Base-by-base conservation (phyloP, 148 eudicot genomes). In the Silene conica region DNA sequence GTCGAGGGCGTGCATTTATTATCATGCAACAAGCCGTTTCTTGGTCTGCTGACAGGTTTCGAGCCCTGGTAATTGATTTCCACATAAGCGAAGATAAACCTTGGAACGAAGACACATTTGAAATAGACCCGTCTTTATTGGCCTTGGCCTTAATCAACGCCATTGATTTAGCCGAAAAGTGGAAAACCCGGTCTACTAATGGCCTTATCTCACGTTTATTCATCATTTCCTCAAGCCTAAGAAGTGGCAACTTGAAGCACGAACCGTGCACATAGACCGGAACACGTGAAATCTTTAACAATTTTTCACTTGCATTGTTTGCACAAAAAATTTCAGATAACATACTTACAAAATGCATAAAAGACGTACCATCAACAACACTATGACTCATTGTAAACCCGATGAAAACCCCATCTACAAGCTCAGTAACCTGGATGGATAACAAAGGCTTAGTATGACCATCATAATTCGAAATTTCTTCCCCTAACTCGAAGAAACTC, bases 71-170 rank as follows among this genome's bases (percentile, higher is more conserved):
- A 50, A 93, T 90, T 7, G 90, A 77, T 15, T 86, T 81, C 98
- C 98, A 90, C 5, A 93, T 75, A 75, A 84, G 85, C 12, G 90
- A 88, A 19, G 79, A 59, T 3, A 93, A 81, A 14, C 93, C 88
- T 61, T 87, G 93, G 56, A 90, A 93, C 0, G 92, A 89, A 2
- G 93, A 93, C 19, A 93, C 83, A 69, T 83, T 82, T 1, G n/a
- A 18, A 18, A 15, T 34, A 1, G 72, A 22, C n/a, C 23, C 34
- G 72, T 74, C 63, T 26, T 71, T 59, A 46, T 92, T 92, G 0
- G 80, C 73, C 26, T 59, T 10, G 26, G 62, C 55, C 23, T 78
- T 78, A 0, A 78, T 50, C 13, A 0, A 14, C 9, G 62, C 55
- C 23, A 78, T n/a, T 4, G 77, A 67, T 2, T 16, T 6, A 0